These are phyloP conservation scores for Malassezia arunalokei DNA, from an alignment of 1,284 basidiomycete genomes.

Conservation along the genomic window DNA sequence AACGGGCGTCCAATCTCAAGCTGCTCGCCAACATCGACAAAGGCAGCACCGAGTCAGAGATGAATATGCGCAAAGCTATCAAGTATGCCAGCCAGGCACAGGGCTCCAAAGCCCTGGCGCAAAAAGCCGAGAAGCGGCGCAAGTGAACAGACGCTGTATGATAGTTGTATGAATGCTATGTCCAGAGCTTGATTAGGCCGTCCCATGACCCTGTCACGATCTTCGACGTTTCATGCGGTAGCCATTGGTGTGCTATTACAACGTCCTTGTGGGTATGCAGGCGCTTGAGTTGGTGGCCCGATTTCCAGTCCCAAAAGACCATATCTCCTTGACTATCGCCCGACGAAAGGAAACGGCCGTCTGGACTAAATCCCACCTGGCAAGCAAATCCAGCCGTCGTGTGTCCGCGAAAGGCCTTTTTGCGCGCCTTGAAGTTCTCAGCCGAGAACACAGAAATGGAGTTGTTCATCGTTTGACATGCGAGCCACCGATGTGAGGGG, in stretches of 20 bases:
- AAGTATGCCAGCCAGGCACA: slow-evolving; percentile 15
- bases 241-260: slow-evolving; percentile 90
- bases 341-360: slow-evolving; percentile 91
- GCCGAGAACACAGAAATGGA: slow-evolving; percentile 93
- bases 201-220: slow-evolving; percentile 94
- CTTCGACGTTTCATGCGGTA: slow-evolving; percentile 85
- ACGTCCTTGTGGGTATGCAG: slow-evolving; percentile 83
- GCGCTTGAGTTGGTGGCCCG: slow-evolving; percentile 73
- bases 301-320: slow-evolving; percentile 99
- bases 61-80: slow-evolving; percentile 24
- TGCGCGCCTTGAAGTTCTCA: slow-evolving; percentile 84
- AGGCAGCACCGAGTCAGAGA: slow-evolving; percentile 27
- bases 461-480: slow-evolving; percentile 93
- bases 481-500: slow-evolving; percentile 89
- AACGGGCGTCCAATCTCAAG: slow-evolving; percentile 62
- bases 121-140: slow-evolving; percentile 13
- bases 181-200: slow-evolving; percentile 88
- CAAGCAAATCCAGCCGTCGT: slow-evolving; percentile 92
- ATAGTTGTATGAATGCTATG: neutral
- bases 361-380: slow-evolving; percentile 88
- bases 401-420: slow-evolving; percentile 95
- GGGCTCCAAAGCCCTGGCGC: slow-evolving; percentile 15
- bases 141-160: slow-evolving; percentile 16
- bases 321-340: slow-evolving; percentile 89
- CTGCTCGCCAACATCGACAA: slow-evolving; percentile 67